These are phyloP conservation scores for Ogataea ganodermae DNA, from an alignment of 805 yeast species.

Conservation along the genomic window DNA sequence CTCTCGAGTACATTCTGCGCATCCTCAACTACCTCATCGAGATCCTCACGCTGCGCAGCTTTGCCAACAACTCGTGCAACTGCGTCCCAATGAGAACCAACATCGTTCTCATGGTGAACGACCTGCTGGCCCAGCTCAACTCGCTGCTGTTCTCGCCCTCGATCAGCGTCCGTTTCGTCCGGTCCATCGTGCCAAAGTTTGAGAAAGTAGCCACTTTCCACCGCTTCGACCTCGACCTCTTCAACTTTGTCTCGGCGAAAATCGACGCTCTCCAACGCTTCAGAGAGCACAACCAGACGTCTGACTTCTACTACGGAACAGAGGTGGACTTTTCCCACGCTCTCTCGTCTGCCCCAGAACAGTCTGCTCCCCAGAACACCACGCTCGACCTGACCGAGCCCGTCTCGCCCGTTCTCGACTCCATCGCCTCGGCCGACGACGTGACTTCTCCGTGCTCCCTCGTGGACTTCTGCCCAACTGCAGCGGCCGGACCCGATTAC, in stretches of 20 bases:
- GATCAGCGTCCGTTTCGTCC: conserved; percentile 8
- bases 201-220: conserved; percentile 12
- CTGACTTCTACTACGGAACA: conserved; percentile 4
- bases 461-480: not conserved
- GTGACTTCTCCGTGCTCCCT: conserved; percentile 1
- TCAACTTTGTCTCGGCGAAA: conserved; percentile 10
- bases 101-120: conserved; percentile 14
- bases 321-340: conserved; percentile 7
- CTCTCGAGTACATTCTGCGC: conserved; percentile 15
- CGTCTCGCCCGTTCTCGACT: not conserved
- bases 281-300: not conserved
- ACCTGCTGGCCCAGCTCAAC: conserved; percentile 17
- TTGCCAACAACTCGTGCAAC: not conserved
- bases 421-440: not conserved
- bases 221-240: conserved; percentile 4
- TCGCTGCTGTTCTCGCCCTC: conserved; percentile 11
- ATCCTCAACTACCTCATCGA: conserved; percentile 16
- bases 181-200: conserved; percentile 16
- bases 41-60: conserved; percentile 6
- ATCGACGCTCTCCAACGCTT: conserved; percentile 8
- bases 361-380: too few species aligned
- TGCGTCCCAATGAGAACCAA: conserved; percentile 10
- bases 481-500: too few species aligned
- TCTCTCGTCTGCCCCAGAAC: not conserved
- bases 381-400: too few species aligned